phyloP scores from a whole-genome alignment of 805 yeast species.

The Yamadazyma akitaensis region DNA sequence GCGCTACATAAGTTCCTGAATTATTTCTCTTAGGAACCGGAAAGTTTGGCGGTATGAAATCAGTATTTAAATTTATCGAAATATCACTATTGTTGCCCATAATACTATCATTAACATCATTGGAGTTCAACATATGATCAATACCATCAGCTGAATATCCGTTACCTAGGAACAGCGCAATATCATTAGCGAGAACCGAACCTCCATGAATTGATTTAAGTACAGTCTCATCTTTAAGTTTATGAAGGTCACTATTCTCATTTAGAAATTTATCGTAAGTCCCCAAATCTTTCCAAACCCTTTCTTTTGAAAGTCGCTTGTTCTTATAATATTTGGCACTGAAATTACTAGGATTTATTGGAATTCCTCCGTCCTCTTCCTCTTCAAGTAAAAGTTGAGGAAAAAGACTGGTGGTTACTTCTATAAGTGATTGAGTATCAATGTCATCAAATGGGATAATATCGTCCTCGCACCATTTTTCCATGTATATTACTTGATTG shows the following conservation, averaged over 20 bases:
- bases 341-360: conserved; percentile 31
- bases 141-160: conserved; percentile 14
- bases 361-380: conserved; percentile 39
- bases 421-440: conserved; percentile 36
- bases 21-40: conserved; percentile 12
- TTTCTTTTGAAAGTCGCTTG: conserved; percentile 25
- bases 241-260: conserved; percentile 13
- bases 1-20: conserved; percentile 16
- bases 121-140: conserved; percentile 12
- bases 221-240: conserved; percentile 29
- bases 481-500: conserved; percentile 40
- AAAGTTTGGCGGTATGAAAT: conserved; percentile 20
- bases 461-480: conserved; percentile 37
- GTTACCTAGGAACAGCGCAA: conserved; percentile 27
- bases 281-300: conserved; percentile 35
- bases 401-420: conserved; percentile 33
- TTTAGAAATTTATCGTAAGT: conserved; percentile 25
- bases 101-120: conserved; percentile 25
- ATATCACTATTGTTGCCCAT: conserved; percentile 30
- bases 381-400: conserved; percentile 38
- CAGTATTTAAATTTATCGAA: conserved; percentile 29
- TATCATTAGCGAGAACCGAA: conserved; percentile 4
- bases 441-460: conserved; percentile 41
- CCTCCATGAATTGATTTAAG: conserved; percentile 22
- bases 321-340: conserved; percentile 40